Percentiles rank a stretch among this genome's conserved stretches.
phyloP scores from a whole-genome alignment of 495 filamentous ascomycete genomes.

The Bryoglossum gracile region DNA sequence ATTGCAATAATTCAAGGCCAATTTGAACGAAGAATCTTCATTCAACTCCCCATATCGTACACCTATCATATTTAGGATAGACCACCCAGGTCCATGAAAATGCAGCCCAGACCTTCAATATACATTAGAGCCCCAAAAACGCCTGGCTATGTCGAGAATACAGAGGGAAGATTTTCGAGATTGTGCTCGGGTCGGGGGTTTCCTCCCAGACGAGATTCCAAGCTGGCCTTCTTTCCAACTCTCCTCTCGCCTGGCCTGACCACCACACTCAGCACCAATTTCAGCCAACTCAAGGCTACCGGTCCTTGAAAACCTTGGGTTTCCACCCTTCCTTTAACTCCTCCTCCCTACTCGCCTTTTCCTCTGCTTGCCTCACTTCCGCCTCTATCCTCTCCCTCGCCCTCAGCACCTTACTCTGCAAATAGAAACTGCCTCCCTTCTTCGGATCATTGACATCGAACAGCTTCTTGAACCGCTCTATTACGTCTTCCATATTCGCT shows the following conservation, averaged over 20 bases:
- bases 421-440: conserved; percentile 94
- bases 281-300: conserved; percentile 36
- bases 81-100: conserved; percentile 17
- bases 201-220: conserved; percentile 3
- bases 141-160: conserved; percentile 28
- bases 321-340: conserved; percentile 82
- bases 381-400: conserved; percentile 88
- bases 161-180: conserved; percentile 28
- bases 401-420: conserved; percentile 92
- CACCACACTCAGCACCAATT: conserved; percentile 7
- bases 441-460: conserved; percentile 91
- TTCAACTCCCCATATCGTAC: conserved; percentile 16
- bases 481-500: conserved; percentile 65
- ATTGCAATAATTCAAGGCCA: no score
- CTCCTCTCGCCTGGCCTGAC: conserved; percentile 5
- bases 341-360: conserved; percentile 47
- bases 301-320: conserved; percentile 89
- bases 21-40: neutral
- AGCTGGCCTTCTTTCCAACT: conserved; percentile 4
- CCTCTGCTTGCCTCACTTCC: conserved; percentile 52
- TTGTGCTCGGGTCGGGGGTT: conserved; percentile 11
- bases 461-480: conserved; percentile 84
- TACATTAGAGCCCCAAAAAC: conserved; percentile 25
- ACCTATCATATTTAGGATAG: conserved; percentile 5
- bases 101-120: conserved; percentile 15